Evolutionary conservation across 371 early-diverging fungal genomes (phyloP), one percentile per base, ranked within the genome.

Genomic region (Rhizopus delemar): DNA sequence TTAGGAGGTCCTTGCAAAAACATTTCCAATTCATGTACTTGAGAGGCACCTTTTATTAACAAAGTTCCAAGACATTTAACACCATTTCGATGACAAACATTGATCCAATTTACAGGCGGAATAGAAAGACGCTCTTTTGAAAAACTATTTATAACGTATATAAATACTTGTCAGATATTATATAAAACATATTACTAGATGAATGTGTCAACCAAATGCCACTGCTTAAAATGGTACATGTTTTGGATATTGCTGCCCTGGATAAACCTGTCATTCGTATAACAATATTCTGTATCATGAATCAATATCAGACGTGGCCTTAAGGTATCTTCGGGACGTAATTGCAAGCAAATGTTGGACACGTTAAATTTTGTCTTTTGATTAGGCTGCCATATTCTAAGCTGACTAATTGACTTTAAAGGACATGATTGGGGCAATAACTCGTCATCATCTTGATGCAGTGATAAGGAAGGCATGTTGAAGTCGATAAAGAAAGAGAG

Each of bases 221-320:
- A 86, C 59, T 85, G 78, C 43, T 82, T 80, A 49, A 68, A 49
- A 49, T 60, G 68, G 51, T 82, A 84, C 22, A 78, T 71, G 0
- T 60, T 68, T 3, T 69, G 51, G 62, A 71, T 77, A 53, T 65
- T 56, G 51, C 75, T 77, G 36, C 87, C 86, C 51, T 85, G 88
- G 2, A 78, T 60, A 7, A 35, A 41, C 4, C 59, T 63, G 51
- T 87, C 88, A 60, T 85, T 81, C 29, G 51, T 65, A 56, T 89
- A 87, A 0, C 88, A 87, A 71, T 80, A 82, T 3, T 78, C 82
- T 83, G 85, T 84, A 66, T 88, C 89, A 60, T 88, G 89, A 2
- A 48, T 54, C 13, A 70, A 7, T 3, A 66, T 3, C 2, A 66
- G 41, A 5, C 51, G 59, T 11, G 66, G 56, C 34, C 48, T 57